Evolutionary conservation across 805 yeast species (phyloP).

Genomic region (Lipomyces mesembrius): DNA sequence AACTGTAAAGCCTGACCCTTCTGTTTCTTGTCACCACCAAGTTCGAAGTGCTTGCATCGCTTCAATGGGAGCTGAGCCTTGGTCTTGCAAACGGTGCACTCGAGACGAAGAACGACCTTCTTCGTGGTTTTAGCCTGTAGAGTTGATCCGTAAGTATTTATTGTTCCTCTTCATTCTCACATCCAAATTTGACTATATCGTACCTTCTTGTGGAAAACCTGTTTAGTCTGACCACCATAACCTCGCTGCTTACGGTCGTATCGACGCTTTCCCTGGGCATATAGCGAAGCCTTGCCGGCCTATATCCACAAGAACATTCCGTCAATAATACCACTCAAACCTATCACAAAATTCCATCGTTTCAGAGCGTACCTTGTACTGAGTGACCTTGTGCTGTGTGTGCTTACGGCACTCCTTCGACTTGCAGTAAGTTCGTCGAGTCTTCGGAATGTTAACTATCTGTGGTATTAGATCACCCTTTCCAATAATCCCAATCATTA

Average conservation of each 20-base stretch:
- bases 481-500: background rate
- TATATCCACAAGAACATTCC: background rate
- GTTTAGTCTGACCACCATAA: slow-evolving; percentile 99
- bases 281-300: slow-evolving; percentile 99
- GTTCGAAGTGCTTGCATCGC: slow-evolving; percentile 99
- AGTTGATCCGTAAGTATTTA: slow-evolving; percentile 9
- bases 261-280: slow-evolving; percentile 99
- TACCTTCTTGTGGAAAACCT: slow-evolving; percentile 96
- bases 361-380: slow-evolving; percentile 67
- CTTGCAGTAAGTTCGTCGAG: slow-evolving; percentile 99
- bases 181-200: background rate
- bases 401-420: slow-evolving; percentile 99
- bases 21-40: slow-evolving; percentile 99
- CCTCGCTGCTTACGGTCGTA: slow-evolving; percentile 99
- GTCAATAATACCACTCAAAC: background rate
- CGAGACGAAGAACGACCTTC: slow-evolving; percentile 99
- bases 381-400: slow-evolving; percentile 99
- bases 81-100: slow-evolving; percentile 98
- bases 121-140: slow-evolving; percentile 92
- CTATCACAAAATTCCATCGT: background rate
- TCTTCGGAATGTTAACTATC: slow-evolving; percentile 99
- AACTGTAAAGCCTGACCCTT: slow-evolving; percentile 99
- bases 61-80: slow-evolving; percentile 96
- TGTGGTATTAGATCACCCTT: background rate
- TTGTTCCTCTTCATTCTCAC: background rate